These are phyloP conservation scores for Albophoma yamanashiensis DNA, from an alignment of 2,329 filamentous ascomycete species.

Conservation along the genomic window DNA sequence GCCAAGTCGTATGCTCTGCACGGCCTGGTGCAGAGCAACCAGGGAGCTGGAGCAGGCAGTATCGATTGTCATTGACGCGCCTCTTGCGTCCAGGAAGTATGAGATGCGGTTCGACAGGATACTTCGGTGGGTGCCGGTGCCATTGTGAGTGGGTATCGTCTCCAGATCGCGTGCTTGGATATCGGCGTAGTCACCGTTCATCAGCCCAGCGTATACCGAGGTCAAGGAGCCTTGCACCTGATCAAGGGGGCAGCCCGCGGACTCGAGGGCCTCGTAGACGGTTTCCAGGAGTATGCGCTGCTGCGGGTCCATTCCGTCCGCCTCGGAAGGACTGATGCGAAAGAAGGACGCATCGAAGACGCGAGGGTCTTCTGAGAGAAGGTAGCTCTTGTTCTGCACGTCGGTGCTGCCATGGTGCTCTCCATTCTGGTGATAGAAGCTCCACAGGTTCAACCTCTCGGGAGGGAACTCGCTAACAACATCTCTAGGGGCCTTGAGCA, in stretches of 20 bases:
- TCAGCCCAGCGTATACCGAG: constrained; percentile 20
- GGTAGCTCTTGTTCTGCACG: constrained; percentile 16
- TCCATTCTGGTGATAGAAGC: constrained; percentile 17
- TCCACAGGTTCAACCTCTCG: constrained; percentile 13
- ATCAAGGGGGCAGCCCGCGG: constrained; percentile 19
- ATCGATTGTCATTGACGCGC: constrained; percentile 37
- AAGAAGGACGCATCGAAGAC: constrained; percentile 27
- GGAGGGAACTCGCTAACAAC: constrained; percentile 17
- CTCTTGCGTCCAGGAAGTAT: constrained; percentile 34
- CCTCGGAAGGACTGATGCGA: constrained; percentile 25
- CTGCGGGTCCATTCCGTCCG: constrained; percentile 30
- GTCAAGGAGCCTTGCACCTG: constrained; percentile 8
- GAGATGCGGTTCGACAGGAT: constrained; percentile 35
- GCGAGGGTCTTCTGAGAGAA: constrained; percentile 23
- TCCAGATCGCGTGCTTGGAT: constrained; percentile 14
- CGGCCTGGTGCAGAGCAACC: constrained; percentile 32
- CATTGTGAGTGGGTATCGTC: constrained; percentile 23
- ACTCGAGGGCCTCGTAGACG: constrained; percentile 27
- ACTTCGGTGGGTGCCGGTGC: constrained; percentile 29
- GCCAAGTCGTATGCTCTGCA: constrained; percentile 11
- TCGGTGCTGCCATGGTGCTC: constrained; percentile 16
- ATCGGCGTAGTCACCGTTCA: constrained; percentile 24
- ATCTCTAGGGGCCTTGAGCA: constrained; percentile 18
- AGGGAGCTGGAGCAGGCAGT: constrained; percentile 40
- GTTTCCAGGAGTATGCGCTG: constrained; percentile 28